Evolutionary conservation across 148 eudicot species (phyloP).

Genomic region (Vaccinium corymbosum): DNA sequence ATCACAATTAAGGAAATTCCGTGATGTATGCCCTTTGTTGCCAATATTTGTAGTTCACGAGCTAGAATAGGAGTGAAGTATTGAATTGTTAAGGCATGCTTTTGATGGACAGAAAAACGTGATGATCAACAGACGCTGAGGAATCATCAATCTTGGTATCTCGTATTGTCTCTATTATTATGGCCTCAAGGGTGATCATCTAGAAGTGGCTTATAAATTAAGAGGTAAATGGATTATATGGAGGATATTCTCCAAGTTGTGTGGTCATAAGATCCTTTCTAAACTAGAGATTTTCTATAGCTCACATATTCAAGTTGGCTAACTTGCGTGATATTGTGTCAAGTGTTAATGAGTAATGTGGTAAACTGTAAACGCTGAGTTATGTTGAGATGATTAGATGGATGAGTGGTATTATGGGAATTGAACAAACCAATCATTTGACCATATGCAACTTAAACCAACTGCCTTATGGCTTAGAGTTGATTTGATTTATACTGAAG

Average conservation of each 20-base stretch:
- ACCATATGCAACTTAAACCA: too few species aligned
- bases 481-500: background rate
- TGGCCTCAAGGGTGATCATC: background rate
- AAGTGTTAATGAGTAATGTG: background rate
- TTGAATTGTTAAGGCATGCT: background rate
- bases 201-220: background rate
- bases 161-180: background rate
- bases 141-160: background rate
- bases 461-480: background rate
- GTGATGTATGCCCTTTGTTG: background rate
- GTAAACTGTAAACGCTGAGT: background rate
- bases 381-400: too few species aligned
- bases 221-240: background rate
- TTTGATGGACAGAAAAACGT: background rate
- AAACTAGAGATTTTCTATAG: background rate
- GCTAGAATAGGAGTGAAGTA: too few species aligned
- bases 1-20: background rate
- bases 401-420: too few species aligned
- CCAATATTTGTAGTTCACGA: too few species aligned
- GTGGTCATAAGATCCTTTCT: background rate
- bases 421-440: too few species aligned
- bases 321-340: background rate
- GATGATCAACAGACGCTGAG: background rate
- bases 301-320: constrained; percentile 3
- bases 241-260: background rate